phyloP scores from a whole-genome alignment of 2,329 filamentous ascomycete genomes.

The Penicillium sp. region DNA sequence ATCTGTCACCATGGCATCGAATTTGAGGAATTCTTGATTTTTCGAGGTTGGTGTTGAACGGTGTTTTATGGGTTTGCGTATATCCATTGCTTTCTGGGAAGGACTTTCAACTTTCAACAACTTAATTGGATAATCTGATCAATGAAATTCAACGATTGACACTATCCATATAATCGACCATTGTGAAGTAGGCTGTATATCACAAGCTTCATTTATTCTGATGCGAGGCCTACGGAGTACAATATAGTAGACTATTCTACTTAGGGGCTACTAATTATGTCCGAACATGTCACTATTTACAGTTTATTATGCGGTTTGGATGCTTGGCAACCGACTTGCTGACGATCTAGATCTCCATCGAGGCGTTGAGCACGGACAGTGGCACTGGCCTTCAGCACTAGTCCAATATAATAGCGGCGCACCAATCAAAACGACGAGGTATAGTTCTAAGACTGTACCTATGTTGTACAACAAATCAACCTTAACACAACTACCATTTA shows the following conservation, averaged over 20 bases:
- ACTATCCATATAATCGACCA: not conserved
- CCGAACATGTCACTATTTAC: not conserved
- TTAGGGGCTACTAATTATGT: not conserved
- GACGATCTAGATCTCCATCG: not conserved
- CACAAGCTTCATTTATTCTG: not conserved
- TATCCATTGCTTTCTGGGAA: constrained; percentile 13
- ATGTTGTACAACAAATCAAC: not conserved
- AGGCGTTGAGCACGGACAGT: constrained; percentile 1
- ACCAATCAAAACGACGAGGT: constrained; percentile 2
- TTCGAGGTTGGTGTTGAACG: constrained; percentile 1
- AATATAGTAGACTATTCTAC: not conserved
- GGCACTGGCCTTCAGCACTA: constrained; percentile 4
- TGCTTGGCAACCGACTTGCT: not conserved
- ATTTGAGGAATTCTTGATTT: constrained; percentile 8
- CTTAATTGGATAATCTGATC: not conserved
- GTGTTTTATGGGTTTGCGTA: constrained; percentile 1
- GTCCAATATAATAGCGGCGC: not conserved
- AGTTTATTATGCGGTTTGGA: not conserved
- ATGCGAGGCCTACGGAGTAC: not conserved
- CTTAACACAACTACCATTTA: not conserved
- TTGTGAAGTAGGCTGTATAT: not conserved
- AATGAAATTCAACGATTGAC: not conserved
- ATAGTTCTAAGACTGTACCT: not conserved
- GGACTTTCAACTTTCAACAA: not conserved
- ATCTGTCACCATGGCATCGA: constrained; percentile 15